Conservation (phyloP, 1,139 yeast genomes). For the Pneumocystis murina region DNA sequence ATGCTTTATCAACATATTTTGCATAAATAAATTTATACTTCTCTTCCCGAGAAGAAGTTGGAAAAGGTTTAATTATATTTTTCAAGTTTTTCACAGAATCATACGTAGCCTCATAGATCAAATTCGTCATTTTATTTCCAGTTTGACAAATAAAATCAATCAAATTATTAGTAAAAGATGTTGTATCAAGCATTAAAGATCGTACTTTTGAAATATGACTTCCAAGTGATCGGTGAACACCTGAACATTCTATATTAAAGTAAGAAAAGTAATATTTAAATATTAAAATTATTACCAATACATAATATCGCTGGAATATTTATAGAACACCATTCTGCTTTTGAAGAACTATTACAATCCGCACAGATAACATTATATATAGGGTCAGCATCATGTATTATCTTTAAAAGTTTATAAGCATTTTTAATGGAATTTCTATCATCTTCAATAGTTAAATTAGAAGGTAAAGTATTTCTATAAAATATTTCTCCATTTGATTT, state of each 20-base stretch:
- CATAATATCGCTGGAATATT: constrained; percentile 62
- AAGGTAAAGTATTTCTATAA: not conserved
- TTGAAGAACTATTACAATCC: constrained; percentile 53
- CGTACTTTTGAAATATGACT: constrained; percentile 59
- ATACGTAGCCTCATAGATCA: constrained; percentile 37
- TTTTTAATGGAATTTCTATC: not conserved
- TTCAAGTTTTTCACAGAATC: constrained; percentile 33
- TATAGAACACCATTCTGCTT: constrained; percentile 79
- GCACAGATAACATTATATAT: constrained; percentile 49
- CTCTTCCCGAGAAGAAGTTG: constrained; percentile 11
- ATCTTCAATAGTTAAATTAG: not conserved
- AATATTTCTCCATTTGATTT: not conserved
- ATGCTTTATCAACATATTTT: constrained; percentile 30
- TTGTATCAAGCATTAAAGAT: constrained; percentile 62
- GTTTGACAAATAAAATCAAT: constrained; percentile 42
- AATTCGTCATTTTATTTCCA: constrained; percentile 51
- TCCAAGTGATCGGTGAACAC: constrained; percentile 62
- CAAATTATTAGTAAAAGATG: constrained; percentile 49
- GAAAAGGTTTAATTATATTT: constrained; percentile 21
- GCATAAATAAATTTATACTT: constrained; percentile 24
- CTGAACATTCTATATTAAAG: constrained; percentile 42
- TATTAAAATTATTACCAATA: constrained; percentile 23
- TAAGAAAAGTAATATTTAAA: not conserved
- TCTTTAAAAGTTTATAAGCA: constrained; percentile 19
- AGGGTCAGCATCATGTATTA: constrained; percentile 37